Conservation (phyloP, 2,329 filamentous ascomycete species). For the Cryphonectria naterciae region DNA sequence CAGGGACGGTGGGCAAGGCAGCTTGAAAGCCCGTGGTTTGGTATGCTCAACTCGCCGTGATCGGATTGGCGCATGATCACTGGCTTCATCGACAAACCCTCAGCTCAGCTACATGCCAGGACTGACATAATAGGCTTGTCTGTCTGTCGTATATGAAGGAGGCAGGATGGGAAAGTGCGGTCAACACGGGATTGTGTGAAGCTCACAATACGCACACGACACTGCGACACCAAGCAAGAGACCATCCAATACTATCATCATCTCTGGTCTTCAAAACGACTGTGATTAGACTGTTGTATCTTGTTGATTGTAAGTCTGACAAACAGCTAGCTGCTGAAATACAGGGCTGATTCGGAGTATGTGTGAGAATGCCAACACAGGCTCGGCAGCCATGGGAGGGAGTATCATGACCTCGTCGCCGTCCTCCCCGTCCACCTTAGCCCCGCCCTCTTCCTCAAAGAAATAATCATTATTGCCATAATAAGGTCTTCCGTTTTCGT, state of each 20-base stretch:
- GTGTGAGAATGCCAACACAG: slow-evolving; percentile 24
- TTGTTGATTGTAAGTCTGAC: slow-evolving; percentile 16
- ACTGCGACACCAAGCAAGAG: neutral
- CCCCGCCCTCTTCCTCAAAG: neutral
- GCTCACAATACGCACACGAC: neutral
- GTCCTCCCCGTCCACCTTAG: neutral
- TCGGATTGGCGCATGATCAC: neutral
- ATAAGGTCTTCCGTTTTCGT: slow-evolving; percentile 13
- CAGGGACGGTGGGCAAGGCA: neutral
- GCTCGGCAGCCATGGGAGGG: slow-evolving; percentile 26
- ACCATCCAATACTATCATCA: neutral
- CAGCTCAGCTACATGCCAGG: neutral
- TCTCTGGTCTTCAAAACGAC: neutral
- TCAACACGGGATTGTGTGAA: neutral
- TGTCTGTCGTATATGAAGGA: neutral
- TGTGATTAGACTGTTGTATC: slow-evolving; percentile 14
- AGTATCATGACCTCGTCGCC: slow-evolving; percentile 28
- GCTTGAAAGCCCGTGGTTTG: neutral
- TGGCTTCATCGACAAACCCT: neutral
- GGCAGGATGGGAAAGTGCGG: neutral
- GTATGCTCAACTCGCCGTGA: neutral
- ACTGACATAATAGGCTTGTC: neutral
- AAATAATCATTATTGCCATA: slow-evolving; percentile 27
- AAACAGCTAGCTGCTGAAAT: slow-evolving; percentile 26
- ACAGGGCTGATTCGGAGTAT: slow-evolving; percentile 22